A percentile compares a stretch with the other conserved stretches of the same genome.
Conservation (phyloP, 805 yeast genomes). For the Diddensiella santjacobensis region DNA sequence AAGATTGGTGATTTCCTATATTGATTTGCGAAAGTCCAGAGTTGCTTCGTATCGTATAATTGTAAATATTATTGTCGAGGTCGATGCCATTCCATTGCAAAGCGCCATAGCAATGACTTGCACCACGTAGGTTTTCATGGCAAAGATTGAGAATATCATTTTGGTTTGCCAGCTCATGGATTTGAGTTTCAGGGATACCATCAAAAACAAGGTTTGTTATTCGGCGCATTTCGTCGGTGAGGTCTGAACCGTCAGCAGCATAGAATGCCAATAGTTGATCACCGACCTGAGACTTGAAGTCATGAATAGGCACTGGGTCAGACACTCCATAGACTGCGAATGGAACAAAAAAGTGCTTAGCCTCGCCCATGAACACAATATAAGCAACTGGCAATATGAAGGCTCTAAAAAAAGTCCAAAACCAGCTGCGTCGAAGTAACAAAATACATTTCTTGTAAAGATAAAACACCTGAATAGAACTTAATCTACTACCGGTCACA, state of each 20-base stretch:
- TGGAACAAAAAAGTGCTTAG: conserved; percentile 32
- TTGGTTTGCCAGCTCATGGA: conserved; percentile 23
- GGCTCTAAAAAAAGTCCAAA: conserved; percentile 33
- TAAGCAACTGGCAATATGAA: conserved; percentile 32
- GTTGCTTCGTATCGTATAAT: conserved; percentile 36
- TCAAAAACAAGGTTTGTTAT: conserved; percentile 29
- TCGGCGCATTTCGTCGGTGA: conserved; percentile 28
- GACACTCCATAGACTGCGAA: conserved; percentile 33
- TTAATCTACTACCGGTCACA: neutral
- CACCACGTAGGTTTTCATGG: conserved; percentile 32
- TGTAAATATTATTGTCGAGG: conserved; percentile 25
- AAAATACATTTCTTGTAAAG: conserved; percentile 12
- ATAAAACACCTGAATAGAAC: conserved; percentile 5
- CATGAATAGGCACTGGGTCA: conserved; percentile 26
- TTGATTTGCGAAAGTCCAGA: conserved; percentile 30
- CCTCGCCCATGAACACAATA: conserved; percentile 33
- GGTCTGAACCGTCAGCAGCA: conserved; percentile 19
- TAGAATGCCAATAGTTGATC: conserved; percentile 28
- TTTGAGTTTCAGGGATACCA: conserved; percentile 30
- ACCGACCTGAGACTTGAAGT: conserved; percentile 27
- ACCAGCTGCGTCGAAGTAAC: conserved; percentile 27
- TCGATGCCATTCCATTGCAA: conserved; percentile 34
- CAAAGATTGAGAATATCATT: conserved; percentile 28
- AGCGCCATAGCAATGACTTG: conserved; percentile 34
- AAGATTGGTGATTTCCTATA: conserved; percentile 27